phyloP scores from a whole-genome alignment of 257 asterid genomes.

The Plantago major region DNA sequence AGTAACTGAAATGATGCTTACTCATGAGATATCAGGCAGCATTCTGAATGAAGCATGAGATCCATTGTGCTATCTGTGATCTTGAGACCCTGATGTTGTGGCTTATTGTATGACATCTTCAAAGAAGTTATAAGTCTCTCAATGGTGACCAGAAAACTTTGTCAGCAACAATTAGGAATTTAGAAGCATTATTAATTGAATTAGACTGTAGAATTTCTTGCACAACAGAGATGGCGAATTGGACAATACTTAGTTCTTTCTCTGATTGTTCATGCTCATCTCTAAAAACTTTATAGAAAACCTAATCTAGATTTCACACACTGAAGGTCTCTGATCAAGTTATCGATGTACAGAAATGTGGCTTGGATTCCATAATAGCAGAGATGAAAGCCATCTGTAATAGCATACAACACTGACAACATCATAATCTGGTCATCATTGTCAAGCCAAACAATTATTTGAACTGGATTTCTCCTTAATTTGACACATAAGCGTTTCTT shows the following conservation, averaged over 20 bases:
- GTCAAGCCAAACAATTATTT: constrained; percentile 24
- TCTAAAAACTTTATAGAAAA: constrained; percentile 35
- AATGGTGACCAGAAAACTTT: constrained; percentile 51
- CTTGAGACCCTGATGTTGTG: constrained; percentile 21
- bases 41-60: constrained; percentile 31
- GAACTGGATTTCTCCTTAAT: constrained; percentile 29
- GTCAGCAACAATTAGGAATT: constrained; percentile 51
- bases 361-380: constrained; percentile 59
- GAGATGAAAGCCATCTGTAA: constrained; percentile 65
- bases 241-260: constrained; percentile 36
- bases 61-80: constrained; percentile 23
- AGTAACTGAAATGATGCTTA: constrained; percentile 31
- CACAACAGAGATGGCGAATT: constrained; percentile 51
- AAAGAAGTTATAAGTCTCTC: constrained; percentile 43
- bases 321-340: constrained; percentile 36
- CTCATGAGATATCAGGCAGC: constrained; percentile 57
- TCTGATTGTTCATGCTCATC: constrained; percentile 41
- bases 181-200: constrained; percentile 23
- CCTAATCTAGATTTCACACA: constrained; percentile 36
- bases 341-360: constrained; percentile 42
- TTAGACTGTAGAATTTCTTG: constrained; percentile 35
- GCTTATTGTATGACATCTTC: constrained; percentile 39
- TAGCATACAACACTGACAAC: constrained; percentile 39
- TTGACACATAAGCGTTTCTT: constrained; percentile 34
- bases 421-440: constrained; percentile 27